Evolutionary conservation across 2,329 filamentous ascomycete species (phyloP), one percentile per base, ranked within the genome.

Genomic region (Davidsoniella virescens): DNA sequence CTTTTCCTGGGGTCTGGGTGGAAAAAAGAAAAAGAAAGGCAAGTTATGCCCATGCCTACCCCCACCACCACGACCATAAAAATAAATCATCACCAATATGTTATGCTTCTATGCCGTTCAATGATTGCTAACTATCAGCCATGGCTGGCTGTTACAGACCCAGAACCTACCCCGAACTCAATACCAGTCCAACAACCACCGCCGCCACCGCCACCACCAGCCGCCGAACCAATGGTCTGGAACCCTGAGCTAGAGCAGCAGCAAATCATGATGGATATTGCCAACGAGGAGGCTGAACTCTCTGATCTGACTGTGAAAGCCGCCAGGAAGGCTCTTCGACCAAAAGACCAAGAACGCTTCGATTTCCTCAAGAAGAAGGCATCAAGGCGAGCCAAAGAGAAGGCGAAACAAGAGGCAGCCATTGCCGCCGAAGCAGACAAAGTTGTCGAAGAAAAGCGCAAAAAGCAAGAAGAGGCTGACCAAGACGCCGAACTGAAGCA

Each of bases 371-470:
- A 7, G 20, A 45, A 45, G 20, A 44, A 44, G 12, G 40, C 33
- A 47, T 50, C 51, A 47, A 47, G 50, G 47, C 51, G 51, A 29
- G 44, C 25, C 18, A 53, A 53, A 44, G 51, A 53, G 43, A 53
- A 50, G 44, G 51, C 51, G 23, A 53, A 50, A 23, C 47, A 53
- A 44, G 51, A 53, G 37, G 47, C 47, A 4, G 51, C 51, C 18
- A 53, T 53, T 36, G 17, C 48, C 47, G 47, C 44, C 23, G 51
- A 53, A 42, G 47, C 48, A 7, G 47, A 53, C 12, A 26, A 37
- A 14, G 16, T 37, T 5, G 25, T 47, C 5, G 51, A 50, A 16
- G 51, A 53, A 23, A 53, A 50, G 43, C 51, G 33, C 5, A 38
- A 23, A 7, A 42, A 46, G 23, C 39, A 33, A 12, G 50, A 39